Base-by-base conservation (phyloP, 805 yeast species). In the Saturnispora saitoi region DNA sequence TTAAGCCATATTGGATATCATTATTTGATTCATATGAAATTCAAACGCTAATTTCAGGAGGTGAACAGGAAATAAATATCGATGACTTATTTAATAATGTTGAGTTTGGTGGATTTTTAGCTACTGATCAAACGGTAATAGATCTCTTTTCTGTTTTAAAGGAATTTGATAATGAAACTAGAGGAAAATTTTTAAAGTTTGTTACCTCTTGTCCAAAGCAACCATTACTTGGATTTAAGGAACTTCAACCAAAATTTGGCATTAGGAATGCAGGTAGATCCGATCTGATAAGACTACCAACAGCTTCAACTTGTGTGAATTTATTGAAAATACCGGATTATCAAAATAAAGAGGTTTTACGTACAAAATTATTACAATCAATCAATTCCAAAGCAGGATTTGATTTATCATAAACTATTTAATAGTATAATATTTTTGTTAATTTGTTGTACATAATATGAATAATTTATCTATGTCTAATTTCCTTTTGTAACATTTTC, bases 271-370 rank as follows among this genome's bases (percentile, higher is more conserved):
- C 82, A 0, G 93, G 91, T 0, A 32, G 45, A 30, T 48, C 61
- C 9, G 77, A 76, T 26, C 20, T 26, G 2, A 71, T 70, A 2
- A 68, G 95, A 29, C 68, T 93, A 36, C 99, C 99, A 0, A 87
- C 97, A 0, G 85, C 98, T 0, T 80, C 96, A 0, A 93, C 99
- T 0, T 93, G 99, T 70, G 86, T 89, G 29, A 93, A 93, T 60
- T 65, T 93, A 49, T 69, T 93, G 52, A 89, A 84, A 58, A 64
- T 93, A 26, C 99, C 99, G 0, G 84, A 89, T 60, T 93, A 93
- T 63, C 67, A 70, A 54, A 69, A 83, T 55, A 83, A 80, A 57
- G 63, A 70, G 37, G 24, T 74, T 2, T 66, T 93, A 39, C 72
- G 72, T 49, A 66, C 73, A 39, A 90, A 89, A 62, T 65, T 91